Percentiles rank a stretch among this genome's conserved stretches.
Evolutionary conservation across 139 green algal species (phyloP).

Genomic region (Astrephomene gubernaculifera): DNA sequence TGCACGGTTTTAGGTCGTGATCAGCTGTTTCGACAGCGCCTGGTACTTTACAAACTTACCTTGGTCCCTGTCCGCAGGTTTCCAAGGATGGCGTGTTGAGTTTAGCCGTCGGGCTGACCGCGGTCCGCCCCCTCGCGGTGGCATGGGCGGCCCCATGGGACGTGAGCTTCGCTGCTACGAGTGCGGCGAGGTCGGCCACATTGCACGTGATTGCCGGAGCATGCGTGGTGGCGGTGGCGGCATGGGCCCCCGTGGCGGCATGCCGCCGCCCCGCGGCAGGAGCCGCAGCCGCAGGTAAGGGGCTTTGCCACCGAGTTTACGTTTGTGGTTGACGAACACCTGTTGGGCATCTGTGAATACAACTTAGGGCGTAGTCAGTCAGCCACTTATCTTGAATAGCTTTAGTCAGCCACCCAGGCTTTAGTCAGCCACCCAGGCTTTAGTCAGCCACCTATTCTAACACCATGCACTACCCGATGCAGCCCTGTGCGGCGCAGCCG

Average conservation of each 20-base stretch:
- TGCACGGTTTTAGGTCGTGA: too few relatives aligned
- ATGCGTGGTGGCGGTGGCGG: constrained; percentile 31
- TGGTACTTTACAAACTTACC: too few relatives aligned
- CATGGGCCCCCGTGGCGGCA: not conserved
- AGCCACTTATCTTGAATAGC: too few relatives aligned
- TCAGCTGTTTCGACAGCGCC: too few relatives aligned
- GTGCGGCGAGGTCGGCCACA: constrained; percentile 42
- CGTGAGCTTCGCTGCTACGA: constrained; percentile 43
- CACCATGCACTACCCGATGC: not conserved
- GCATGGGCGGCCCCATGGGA: constrained; percentile 19
- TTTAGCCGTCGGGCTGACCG: constrained; percentile 33
- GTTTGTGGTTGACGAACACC: too few relatives aligned
- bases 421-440: too few relatives aligned
- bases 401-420: too few relatives aligned
- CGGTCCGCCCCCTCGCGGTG: not conserved
- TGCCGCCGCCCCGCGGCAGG: not conserved
- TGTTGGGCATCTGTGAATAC: too few relatives aligned
- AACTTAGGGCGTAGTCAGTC: too few relatives aligned
- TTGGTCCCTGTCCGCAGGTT: constrained; percentile 32
- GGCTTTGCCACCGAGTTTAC: too few relatives aligned
- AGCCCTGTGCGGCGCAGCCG: constrained; percentile 31
- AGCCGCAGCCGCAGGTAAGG: constrained; percentile 37
- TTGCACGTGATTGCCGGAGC: constrained; percentile 42
- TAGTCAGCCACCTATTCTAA: not conserved
- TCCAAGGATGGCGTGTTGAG: constrained; percentile 52